Conservation (phyloP, 2,329 filamentous ascomycete genomes). For the Whalleya microplaca region DNA sequence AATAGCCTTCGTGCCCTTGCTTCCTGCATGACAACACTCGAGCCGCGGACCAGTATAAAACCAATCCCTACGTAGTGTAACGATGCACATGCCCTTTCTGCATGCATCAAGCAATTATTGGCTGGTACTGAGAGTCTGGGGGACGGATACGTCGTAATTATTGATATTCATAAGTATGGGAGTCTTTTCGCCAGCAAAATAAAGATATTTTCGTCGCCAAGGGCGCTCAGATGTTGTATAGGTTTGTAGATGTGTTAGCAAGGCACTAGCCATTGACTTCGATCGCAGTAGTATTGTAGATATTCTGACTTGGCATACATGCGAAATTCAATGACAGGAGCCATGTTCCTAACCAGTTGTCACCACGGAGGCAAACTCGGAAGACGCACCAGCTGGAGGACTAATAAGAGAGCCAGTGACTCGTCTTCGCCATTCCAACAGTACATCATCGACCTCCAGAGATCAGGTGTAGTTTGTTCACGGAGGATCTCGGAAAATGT, state of each 20-base stretch:
- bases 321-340: slow-evolving; percentile 10
- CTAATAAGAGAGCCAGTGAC: not conserved
- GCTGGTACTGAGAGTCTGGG: slow-evolving; percentile 14
- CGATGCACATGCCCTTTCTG: not conserved
- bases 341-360: slow-evolving; percentile 12
- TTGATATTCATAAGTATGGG: slow-evolving; percentile 21
- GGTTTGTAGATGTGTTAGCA: slow-evolving; percentile 14
- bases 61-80: slow-evolving; percentile 22
- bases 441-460: not conserved
- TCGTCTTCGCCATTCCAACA: not conserved
- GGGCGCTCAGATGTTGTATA: slow-evolving; percentile 1
- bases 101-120: slow-evolving; percentile 12
- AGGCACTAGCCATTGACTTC: slow-evolving; percentile 17
- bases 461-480: not conserved
- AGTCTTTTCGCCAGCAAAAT: slow-evolving; percentile 9
- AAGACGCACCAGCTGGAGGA: slow-evolving; percentile 16
- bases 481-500: slow-evolving; percentile 20
- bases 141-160: slow-evolving; percentile 17
- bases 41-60: slow-evolving; percentile 13
- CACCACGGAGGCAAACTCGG: slow-evolving; percentile 2
- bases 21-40: slow-evolving; percentile 26
- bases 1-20: slow-evolving; percentile 21
- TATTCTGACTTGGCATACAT: slow-evolving; percentile 17
- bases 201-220: slow-evolving; percentile 13
- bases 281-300: slow-evolving; percentile 12